Percentiles rank a stretch among this genome's conserved stretches.
Conservation (phyloP, 1,139 yeast species). For the Kodamaea sp. region DNA sequence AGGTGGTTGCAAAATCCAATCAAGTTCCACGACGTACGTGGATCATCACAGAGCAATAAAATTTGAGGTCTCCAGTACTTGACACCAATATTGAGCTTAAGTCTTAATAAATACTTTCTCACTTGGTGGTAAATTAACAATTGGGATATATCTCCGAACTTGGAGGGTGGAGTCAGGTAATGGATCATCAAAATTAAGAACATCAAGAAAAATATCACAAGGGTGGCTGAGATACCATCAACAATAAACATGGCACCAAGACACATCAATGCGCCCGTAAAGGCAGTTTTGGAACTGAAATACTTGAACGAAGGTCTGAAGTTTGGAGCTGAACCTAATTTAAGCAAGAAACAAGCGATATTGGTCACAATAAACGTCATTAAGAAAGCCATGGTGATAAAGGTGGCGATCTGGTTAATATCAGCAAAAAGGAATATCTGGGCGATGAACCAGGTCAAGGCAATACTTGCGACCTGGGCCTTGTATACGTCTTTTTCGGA, state of each 20-base stretch:
- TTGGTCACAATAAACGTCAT: conserved; percentile 95
- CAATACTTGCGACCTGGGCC: conserved; percentile 50
- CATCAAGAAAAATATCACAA: conserved; percentile 66
- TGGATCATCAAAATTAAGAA: conserved; percentile 77
- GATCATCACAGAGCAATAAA: conserved; percentile 81
- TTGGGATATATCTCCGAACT: conserved; percentile 98
- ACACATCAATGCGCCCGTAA: conserved; percentile 68
- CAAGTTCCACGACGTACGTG: conserved; percentile 86
- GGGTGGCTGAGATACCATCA: conserved; percentile 84
- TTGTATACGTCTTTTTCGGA: conserved; percentile 50
- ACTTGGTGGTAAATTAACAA: conserved; percentile 93
- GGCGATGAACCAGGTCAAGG: conserved; percentile 78
- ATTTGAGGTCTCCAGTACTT: conserved; percentile 98
- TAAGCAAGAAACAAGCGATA: conserved; percentile 84
- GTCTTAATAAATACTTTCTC: conserved; percentile 77
- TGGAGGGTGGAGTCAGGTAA: conserved; percentile 88
- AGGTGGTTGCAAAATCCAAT: conserved; percentile 93
- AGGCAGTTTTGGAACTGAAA: conserved; percentile 81
- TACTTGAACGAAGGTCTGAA: conserved; percentile 92
- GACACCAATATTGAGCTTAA: conserved; percentile 84
- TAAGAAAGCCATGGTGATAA: conserved; percentile 93
- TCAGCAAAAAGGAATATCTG: conserved; percentile 86
- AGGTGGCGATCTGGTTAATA: conserved; percentile 89
- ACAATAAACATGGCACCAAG: conserved; percentile 89
- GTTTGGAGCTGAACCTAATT: conserved; percentile 92